A percentile compares a stretch with the other conserved stretches of the same genome.
These are phyloP conservation scores for Ceratobasidium sp. DNA, from an alignment of 1,284 basidiomycete species.

Conservation along the genomic window DNA sequence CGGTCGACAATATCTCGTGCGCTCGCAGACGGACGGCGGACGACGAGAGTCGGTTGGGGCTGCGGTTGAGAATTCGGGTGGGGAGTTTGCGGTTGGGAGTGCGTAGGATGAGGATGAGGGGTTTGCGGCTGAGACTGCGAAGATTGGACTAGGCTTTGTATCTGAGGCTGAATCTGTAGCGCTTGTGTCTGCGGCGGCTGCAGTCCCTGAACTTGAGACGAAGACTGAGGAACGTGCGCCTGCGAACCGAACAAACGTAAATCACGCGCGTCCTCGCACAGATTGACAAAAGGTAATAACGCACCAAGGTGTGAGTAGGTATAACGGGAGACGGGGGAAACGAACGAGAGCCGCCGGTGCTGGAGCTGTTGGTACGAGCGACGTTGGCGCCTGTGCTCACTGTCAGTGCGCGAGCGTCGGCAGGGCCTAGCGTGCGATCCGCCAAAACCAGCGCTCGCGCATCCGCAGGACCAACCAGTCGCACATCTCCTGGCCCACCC, in stretches of 20 bases:
- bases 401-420: not conserved
- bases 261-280: too few species aligned
- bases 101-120: too few species aligned
- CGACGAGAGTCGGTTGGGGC: slow-evolving; percentile 62
- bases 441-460: too few species aligned
- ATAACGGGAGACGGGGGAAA: slow-evolving; percentile 45
- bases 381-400: slow-evolving; percentile 23
- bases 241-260: too few species aligned
- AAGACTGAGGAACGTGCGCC: too few species aligned
- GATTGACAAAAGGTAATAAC: not conserved
- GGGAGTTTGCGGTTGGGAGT: not conserved
- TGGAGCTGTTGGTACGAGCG: slow-evolving; percentile 25
- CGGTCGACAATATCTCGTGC: slow-evolving; percentile 65
- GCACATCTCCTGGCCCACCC: too few species aligned
- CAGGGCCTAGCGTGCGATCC: not conserved
- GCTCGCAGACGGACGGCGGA: slow-evolving; percentile 73
- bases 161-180: not conserved
- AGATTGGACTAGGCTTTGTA: too few species aligned
- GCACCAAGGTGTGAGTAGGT: slow-evolving; percentile 23
- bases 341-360: slow-evolving; percentile 41
- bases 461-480: too few species aligned
- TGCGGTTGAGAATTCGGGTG: not conserved
- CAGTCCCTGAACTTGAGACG: too few species aligned
- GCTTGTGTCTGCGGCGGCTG: too few species aligned
- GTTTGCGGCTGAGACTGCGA: not conserved